These are phyloP conservation scores for Narthecium ossifragum DNA, from an alignment of 106 monocot genomes.

Conservation along the genomic window DNA sequence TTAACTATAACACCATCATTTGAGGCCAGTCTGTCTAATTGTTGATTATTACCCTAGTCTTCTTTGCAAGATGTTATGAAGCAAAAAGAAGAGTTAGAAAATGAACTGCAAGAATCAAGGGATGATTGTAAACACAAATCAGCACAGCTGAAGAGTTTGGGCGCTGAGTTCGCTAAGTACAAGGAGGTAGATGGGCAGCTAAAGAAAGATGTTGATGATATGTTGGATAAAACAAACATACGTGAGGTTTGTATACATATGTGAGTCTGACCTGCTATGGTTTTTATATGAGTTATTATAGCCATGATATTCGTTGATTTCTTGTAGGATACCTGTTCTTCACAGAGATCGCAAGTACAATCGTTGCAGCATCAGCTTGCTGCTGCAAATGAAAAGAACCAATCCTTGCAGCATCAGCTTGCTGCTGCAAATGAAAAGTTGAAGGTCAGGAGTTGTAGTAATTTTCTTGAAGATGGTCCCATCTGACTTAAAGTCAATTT, in stretches of 20 bases:
- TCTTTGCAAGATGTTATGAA: slow-evolving; percentile 68
- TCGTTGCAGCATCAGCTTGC: slow-evolving; percentile 44
- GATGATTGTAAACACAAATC: slow-evolving; percentile 64
- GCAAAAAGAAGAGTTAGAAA: slow-evolving; percentile 56
- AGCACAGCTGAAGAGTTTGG: slow-evolving; percentile 26
- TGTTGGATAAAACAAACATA: slow-evolving; percentile 4
- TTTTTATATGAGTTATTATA: background rate
- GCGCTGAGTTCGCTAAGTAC: slow-evolving; percentile 14
- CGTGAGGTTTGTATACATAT: slow-evolving; percentile 3
- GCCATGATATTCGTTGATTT: background rate
- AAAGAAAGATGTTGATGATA: slow-evolving; percentile 5
- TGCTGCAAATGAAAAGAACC: slow-evolving; percentile 55
- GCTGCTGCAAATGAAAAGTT: no score
- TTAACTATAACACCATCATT: no score
- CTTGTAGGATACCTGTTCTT: slow-evolving; percentile 52
- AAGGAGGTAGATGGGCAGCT: slow-evolving; percentile 19
- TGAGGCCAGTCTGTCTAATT: no score
- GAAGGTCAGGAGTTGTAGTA: no score
- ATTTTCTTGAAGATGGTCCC: no score
- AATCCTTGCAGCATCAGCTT: no score
- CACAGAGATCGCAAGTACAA: slow-evolving; percentile 48
- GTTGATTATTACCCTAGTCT: no score
- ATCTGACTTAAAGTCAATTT: no score
- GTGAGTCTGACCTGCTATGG: background rate
- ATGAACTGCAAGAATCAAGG: slow-evolving; percentile 64